Conservation (phyloP, 2,329 filamentous ascomycete species). For the Whalleya microplaca region DNA sequence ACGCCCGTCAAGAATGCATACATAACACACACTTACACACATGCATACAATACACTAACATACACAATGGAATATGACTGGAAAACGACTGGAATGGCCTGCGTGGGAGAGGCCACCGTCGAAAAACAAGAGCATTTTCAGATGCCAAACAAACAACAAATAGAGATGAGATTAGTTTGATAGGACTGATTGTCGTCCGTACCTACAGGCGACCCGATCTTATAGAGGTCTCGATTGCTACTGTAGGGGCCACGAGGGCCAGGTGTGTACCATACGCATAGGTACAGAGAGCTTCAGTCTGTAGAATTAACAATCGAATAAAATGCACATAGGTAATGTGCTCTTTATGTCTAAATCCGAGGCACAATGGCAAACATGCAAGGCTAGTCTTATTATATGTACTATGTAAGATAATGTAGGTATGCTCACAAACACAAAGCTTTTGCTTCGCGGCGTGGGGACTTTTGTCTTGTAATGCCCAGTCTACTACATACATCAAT, state of each 20-base stretch:
- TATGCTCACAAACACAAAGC: not conserved
- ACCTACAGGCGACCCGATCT: too few relatives aligned
- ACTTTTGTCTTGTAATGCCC: not conserved
- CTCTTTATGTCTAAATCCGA: not conserved
- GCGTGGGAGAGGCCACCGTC: not conserved
- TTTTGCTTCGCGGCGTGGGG: not conserved
- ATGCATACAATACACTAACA: not conserved
- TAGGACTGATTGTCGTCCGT: not conserved
- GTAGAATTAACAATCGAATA: too few relatives aligned
- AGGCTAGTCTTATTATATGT: not conserved
- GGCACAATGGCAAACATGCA: not conserved
- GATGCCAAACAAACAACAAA: not conserved
- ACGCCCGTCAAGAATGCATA: conserved; percentile 23
- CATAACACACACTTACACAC: not conserved
- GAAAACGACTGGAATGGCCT: not conserved
- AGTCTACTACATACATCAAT: too few relatives aligned
- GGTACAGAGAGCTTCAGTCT: not conserved
- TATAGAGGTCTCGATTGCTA: not conserved
- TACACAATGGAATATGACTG: not conserved
- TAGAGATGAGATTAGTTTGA: not conserved
- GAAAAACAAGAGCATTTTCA: not conserved
- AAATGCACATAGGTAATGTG: not conserved
- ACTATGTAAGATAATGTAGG: too few relatives aligned
- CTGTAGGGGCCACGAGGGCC: not conserved
- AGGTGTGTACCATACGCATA: too few relatives aligned